These are phyloP conservation scores for Saccharomyces hybrid DNA, from an alignment of 1,139 yeast genomes.

Conservation along the genomic window DNA sequence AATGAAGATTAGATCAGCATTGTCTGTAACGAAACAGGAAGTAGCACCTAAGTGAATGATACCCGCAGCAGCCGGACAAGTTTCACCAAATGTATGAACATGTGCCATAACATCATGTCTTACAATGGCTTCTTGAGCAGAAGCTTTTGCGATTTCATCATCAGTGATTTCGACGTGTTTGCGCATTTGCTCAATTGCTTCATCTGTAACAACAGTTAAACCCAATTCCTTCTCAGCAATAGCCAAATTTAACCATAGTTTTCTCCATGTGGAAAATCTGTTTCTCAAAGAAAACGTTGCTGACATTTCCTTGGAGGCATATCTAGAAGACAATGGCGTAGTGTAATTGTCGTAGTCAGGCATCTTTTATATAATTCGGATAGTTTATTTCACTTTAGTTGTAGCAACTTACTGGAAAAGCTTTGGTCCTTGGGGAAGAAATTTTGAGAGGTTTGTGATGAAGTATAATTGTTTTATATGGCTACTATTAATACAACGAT, in stretches of 20 bases:
- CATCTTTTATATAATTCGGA: slow-evolving; percentile 25
- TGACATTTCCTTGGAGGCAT: slow-evolving; percentile 97
- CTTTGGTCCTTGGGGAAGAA: not conserved
- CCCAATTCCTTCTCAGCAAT: slow-evolving; percentile 93
- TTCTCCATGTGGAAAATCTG: slow-evolving; percentile 97
- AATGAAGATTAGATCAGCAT: slow-evolving; percentile 92
- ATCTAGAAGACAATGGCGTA: slow-evolving; percentile 92
- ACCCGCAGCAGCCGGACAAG: slow-evolving; percentile 95
- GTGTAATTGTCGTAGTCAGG: slow-evolving; percentile 62
- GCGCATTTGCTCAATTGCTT: slow-evolving; percentile 82
- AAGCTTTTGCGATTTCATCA: slow-evolving; percentile 82
- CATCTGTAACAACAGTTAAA: slow-evolving; percentile 72
- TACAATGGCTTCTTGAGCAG: slow-evolving; percentile 92
- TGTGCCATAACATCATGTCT: slow-evolving; percentile 99
- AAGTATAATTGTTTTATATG: not conserved
- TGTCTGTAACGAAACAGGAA: slow-evolving; percentile 94
- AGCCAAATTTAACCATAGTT: slow-evolving; percentile 91
- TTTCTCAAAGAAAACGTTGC: slow-evolving; percentile 83
- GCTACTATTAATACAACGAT: not conserved
- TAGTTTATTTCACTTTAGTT: not conserved
- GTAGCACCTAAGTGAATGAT: slow-evolving; percentile 98
- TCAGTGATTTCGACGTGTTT: slow-evolving; percentile 76
- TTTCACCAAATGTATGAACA: slow-evolving; percentile 87
- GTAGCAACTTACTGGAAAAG: not conserved
- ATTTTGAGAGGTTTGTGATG: not conserved